These are phyloP conservation scores for Rhynchosporium agropyri DNA, from an alignment of 2,329 filamentous ascomycete genomes.

Conservation along the genomic window DNA sequence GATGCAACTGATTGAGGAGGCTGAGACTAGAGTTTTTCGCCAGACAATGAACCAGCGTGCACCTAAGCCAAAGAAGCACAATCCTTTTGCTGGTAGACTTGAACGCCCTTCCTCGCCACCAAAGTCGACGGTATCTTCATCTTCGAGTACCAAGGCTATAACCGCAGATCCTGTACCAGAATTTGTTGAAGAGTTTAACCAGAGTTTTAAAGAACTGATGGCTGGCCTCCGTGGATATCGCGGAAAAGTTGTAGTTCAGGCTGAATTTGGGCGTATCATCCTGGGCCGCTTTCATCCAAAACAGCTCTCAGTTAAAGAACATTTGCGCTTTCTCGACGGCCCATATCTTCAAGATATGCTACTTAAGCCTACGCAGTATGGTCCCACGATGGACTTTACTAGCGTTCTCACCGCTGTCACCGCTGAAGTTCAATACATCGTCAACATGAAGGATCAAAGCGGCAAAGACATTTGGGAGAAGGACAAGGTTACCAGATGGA, in stretches of 20 bases:
- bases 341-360: slow-evolving; percentile 12
- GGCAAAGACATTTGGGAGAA: slow-evolving; percentile 35
- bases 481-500: slow-evolving; percentile 23
- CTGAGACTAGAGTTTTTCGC: slow-evolving; percentile 29
- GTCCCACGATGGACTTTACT: slow-evolving; percentile 32
- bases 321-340: background rate
- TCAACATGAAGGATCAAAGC: slow-evolving; percentile 32
- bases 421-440: slow-evolving; percentile 34
- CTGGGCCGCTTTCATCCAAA: slow-evolving; percentile 11
- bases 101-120: slow-evolving; percentile 1
- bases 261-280: slow-evolving; percentile 39
- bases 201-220: slow-evolving; percentile 32
- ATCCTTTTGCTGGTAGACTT: slow-evolving; percentile 19
- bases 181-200: slow-evolving; percentile 30
- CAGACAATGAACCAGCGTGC: slow-evolving; percentile 37
- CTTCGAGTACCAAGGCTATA: background rate
- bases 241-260: slow-evolving; percentile 34
- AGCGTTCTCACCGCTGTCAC: slow-evolving; percentile 35
- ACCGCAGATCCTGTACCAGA: slow-evolving; percentile 28
- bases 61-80: slow-evolving; percentile 13
- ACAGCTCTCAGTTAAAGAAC: background rate
- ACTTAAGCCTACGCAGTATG: slow-evolving; percentile 1
- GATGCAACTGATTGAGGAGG: slow-evolving; percentile 27
- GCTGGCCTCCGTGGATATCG: slow-evolving; percentile 31
- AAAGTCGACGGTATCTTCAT: background rate